Percentiles rank a stretch among this genome's conserved stretches.
Evolutionary conservation across 495 filamentous ascomycete species (phyloP).

Genomic region (Platismatia glauca): DNA sequence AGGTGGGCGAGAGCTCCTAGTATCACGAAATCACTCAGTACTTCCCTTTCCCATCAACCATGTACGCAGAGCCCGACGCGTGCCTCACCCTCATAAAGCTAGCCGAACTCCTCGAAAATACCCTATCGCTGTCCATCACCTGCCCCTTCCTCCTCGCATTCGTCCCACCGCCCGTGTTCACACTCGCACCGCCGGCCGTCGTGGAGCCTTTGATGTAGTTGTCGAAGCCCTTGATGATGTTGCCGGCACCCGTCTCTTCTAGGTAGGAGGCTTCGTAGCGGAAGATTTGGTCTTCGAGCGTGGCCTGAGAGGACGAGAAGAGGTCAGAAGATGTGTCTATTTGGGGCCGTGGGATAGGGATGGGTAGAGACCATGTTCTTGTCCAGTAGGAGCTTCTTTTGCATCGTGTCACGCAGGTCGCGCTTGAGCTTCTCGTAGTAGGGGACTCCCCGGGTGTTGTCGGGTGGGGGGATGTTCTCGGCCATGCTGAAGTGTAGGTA

Average conservation of each 20-base stretch:
- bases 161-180: constrained; percentile 24
- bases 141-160: constrained; percentile 37
- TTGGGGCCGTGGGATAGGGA: constrained; percentile 10
- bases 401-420: constrained; percentile 57
- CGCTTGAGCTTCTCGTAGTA: constrained; percentile 68
- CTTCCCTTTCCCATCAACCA: neutral
- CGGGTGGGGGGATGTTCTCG: constrained; percentile 41
- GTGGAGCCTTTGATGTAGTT: constrained; percentile 86
- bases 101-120: constrained; percentile 45
- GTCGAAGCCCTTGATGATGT: constrained; percentile 96
- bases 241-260: constrained; percentile 79
- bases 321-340: constrained; percentile 7
- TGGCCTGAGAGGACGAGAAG: constrained; percentile 36
- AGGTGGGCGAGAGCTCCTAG: constrained; percentile 43
- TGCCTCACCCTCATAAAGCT: constrained; percentile 43
- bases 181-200: constrained; percentile 24
- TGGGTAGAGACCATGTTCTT: constrained; percentile 53
- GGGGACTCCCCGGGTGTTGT: constrained; percentile 43
- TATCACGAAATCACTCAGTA: neutral
- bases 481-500: constrained; percentile 44
- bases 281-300: constrained; percentile 75
- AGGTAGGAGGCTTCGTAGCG: constrained; percentile 81
- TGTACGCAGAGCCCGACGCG: constrained; percentile 3
- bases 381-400: constrained; percentile 59
- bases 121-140: constrained; percentile 41